Base-by-base conservation (phyloP, 1,284 basidiomycete genomes). In the Pholiota adiposa region DNA sequence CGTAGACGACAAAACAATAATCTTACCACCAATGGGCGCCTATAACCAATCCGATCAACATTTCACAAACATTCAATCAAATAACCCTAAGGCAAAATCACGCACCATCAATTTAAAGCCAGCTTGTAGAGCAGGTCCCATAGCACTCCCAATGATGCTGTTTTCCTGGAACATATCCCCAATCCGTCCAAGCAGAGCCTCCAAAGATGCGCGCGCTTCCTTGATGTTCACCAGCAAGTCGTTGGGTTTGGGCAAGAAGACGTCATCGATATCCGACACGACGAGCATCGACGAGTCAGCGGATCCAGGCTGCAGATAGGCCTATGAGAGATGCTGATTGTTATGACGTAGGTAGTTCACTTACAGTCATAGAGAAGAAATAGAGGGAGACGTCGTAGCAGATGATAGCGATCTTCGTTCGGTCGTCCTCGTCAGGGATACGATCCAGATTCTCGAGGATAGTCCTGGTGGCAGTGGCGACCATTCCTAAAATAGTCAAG, bases 141-240 rank as follows among this genome's bases (percentile, higher is more conserved):
- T 81, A 4, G 97, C 97, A 72, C 94, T 97, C 7, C 96, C 97
- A 58, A 96, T 88, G 23, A 89, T 88, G 69, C 90, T 90, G 61
- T 94, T 93, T 51, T 98, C 95, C 73, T 93, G 89, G 86, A 98
- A 99, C 96, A 99, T 98, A 66, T 97, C 96, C 66, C 89, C 92
- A 57, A 99, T 81, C 59, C 91, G 81, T 41, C 87, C 86, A 1
- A 99, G 85, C 29, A 99, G 84, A 23, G 83, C 79, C 73, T 98
- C 97, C 53, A 99, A 77, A 2, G 92, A 89, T 0, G 87, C 81
- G 43, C 94, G 86, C 23, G 90, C 85, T 77, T 99, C 97, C 19
- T 87, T 85, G 63, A 99, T 80, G 79, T 98, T 99, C 70, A 99
- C 90, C 25, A 98, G 89, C 21, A 99, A 82, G 73, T 99, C 97